Percentiles rank a stretch among this genome's conserved stretches.
Evolutionary conservation across 257 asterid species (phyloP).

Genomic region (Cynanchum wilfordii): DNA sequence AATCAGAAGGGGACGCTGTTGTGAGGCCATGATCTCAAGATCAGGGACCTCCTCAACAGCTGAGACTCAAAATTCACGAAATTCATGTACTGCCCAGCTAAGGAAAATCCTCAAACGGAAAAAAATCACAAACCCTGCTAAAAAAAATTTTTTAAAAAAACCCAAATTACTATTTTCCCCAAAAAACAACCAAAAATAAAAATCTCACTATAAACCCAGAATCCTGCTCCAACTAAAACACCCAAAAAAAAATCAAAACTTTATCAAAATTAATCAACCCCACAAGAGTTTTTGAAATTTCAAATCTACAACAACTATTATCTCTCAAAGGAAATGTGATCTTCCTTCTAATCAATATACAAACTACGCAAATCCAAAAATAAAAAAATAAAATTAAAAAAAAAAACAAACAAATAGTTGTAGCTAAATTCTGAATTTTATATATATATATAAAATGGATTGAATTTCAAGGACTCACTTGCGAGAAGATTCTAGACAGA

Average conservation of each 20-base stretch:
- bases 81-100: constrained; percentile 20
- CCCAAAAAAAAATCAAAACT: constrained; percentile 18
- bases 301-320: constrained; percentile 1
- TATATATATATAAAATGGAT: not conserved
- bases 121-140: constrained; percentile 10
- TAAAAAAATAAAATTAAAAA: not conserved
- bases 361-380: not conserved
- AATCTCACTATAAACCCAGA: constrained; percentile 21
- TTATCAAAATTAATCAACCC: constrained; percentile 1
- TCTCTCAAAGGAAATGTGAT: not conserved
- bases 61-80: constrained; percentile 20
- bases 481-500: constrained; percentile 18
- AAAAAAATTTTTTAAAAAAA: not conserved
- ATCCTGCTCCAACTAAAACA: constrained; percentile 28
- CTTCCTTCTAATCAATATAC: constrained; percentile 7
- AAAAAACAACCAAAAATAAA: constrained; percentile 12
- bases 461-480: constrained; percentile 16
- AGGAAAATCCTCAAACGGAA: constrained; percentile 4
- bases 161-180: constrained; percentile 13
- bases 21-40: constrained; percentile 40
- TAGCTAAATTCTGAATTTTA: not conserved
- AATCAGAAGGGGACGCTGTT: constrained; percentile 34
- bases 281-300: not conserved
- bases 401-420: not conserved
- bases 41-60: constrained; percentile 30